A percentile compares a stretch with the other conserved stretches of the same genome.
Evolutionary conservation across 495 filamentous ascomycete genomes (phyloP).

Genomic region (Tuber calosporum): DNA sequence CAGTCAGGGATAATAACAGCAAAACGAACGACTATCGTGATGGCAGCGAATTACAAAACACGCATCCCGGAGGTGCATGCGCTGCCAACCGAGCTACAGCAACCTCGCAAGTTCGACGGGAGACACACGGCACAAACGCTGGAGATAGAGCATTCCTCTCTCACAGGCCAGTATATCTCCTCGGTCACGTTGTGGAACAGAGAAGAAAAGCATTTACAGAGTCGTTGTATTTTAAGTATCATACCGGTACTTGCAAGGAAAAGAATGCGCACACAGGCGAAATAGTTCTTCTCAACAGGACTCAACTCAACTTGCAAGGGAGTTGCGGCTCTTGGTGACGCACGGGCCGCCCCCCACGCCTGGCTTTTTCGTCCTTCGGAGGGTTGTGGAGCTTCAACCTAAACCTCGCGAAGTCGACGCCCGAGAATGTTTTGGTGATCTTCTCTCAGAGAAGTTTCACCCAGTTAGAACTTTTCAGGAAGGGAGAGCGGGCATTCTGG

Average conservation of each 20-base stretch:
- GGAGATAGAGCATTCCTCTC: conserved; percentile 23
- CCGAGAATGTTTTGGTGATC: conserved; percentile 21
- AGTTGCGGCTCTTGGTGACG: conserved; percentile 30
- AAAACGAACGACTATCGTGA: conserved; percentile 32
- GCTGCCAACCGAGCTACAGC: conserved; percentile 36
- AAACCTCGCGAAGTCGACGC: conserved; percentile 22
- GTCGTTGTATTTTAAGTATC: conserved; percentile 26
- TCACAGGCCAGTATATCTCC: conserved; percentile 16
- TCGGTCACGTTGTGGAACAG: conserved; percentile 32
- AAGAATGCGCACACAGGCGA: conserved; percentile 13
- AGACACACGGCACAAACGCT: conserved; percentile 26
- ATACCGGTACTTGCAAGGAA: conserved; percentile 8
- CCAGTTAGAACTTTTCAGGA: neutral
- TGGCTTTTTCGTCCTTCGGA: conserved; percentile 13
- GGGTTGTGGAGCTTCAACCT: neutral
- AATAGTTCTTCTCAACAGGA: conserved; percentile 22
- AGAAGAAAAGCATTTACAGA: conserved; percentile 17
- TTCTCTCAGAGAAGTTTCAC: conserved; percentile 5
- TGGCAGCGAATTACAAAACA: conserved; percentile 33
- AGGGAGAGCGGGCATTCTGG: conserved; percentile 5
- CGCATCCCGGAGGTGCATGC: conserved; percentile 31
- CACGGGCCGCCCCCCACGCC: conserved; percentile 34
- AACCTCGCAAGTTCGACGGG: conserved; percentile 21
- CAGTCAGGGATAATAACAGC: conserved; percentile 34
- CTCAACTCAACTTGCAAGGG: neutral